Evolutionary conservation across 768 basidiomycete genomes (phyloP).

Genomic region (Leccinum imitatum): DNA sequence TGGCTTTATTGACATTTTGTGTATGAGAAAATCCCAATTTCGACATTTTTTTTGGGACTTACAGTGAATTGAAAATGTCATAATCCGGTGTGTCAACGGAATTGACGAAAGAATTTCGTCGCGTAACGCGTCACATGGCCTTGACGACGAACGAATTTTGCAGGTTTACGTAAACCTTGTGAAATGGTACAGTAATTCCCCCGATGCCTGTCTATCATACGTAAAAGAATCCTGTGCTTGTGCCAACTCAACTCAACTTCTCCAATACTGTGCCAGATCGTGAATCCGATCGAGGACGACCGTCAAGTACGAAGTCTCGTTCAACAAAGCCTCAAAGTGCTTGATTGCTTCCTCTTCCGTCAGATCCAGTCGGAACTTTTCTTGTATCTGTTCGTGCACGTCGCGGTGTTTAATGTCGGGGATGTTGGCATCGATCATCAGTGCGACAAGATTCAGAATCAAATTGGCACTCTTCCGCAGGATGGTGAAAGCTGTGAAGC

Average conservation of each 20-base stretch:
- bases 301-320: constrained; percentile 93
- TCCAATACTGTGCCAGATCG: constrained; percentile 86
- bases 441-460: constrained; percentile 90
- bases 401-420: constrained; percentile 94
- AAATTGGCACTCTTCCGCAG: constrained; percentile 96
- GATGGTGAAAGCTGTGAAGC: constrained; percentile 97
- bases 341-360: constrained; percentile 98
- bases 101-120: too few species aligned
- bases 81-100: too few species aligned
- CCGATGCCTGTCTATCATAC: not conserved
- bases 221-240: constrained; percentile 3
- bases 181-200: not conserved
- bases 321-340: constrained; percentile 89
- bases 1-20: too few species aligned
- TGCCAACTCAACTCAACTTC: constrained; percentile 60
- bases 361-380: constrained; percentile 93
- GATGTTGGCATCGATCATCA: constrained; percentile 98
- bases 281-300: constrained; percentile 94
- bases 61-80: too few species aligned
- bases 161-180: too few species aligned
- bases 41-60: too few species aligned
- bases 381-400: constrained; percentile 87
- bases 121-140: too few species aligned
- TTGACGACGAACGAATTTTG: too few species aligned
- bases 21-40: too few species aligned